Evolutionary conservation across 345 rosid species (phyloP).

Genomic region (Erucastrum elatum): DNA sequence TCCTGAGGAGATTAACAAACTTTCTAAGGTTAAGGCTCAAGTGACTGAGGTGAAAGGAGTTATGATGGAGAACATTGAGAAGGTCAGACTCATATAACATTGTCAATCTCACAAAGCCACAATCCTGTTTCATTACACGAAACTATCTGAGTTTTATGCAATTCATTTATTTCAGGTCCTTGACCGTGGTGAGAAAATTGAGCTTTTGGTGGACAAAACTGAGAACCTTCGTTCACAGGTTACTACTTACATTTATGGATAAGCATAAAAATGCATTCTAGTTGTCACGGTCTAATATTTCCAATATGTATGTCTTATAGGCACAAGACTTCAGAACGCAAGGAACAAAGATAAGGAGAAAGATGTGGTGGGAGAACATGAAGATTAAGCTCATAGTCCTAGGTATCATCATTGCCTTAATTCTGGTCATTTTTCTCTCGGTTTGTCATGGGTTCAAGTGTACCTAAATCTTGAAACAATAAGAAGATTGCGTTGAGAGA

Average conservation of each 20-base stretch:
- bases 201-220: constrained; percentile 74
- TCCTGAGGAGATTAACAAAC: constrained; percentile 79
- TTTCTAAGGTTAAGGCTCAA: constrained; percentile 86
- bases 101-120: constrained; percentile 1
- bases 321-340: neutral
- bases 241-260: neutral
- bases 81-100: constrained; percentile 42
- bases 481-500: neutral
- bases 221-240: constrained; percentile 82
- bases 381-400: neutral
- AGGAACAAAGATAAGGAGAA: neutral
- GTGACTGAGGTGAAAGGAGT: constrained; percentile 91
- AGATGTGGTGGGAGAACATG: constrained; percentile 1
- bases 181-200: constrained; percentile 83
- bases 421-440: neutral
- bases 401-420: neutral
- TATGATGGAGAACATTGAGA: constrained; percentile 94
- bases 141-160: constrained; percentile 2
- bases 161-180: constrained; percentile 49
- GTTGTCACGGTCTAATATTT: neutral
- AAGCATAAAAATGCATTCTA: neutral
- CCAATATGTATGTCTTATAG: neutral
- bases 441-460: neutral
- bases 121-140: neutral
- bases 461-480: neutral